Percentiles rank a stretch among this genome's conserved stretches.
phyloP scores from a whole-genome alignment of 1,284 basidiomycete genomes.

The Trichosporon sp. region DNA sequence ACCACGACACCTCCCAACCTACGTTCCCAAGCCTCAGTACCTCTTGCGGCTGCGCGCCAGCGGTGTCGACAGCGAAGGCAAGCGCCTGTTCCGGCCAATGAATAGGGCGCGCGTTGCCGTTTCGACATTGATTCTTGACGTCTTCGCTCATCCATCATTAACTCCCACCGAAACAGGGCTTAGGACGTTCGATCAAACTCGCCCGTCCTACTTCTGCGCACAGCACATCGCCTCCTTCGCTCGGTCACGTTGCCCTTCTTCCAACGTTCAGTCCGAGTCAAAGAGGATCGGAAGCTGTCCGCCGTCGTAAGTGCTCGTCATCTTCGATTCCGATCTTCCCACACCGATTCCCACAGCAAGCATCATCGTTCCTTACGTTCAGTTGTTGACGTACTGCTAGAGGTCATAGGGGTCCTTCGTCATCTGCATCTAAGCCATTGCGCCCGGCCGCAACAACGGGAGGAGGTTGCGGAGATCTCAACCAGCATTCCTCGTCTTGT shows the following conservation, averaged over 20 bases:
- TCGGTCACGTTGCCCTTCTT: background rate
- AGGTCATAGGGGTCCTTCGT: background rate
- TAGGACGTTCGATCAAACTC: background rate
- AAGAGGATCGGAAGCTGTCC: background rate
- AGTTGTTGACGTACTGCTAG: background rate
- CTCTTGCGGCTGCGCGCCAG: background rate
- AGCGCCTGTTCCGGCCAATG: background rate
- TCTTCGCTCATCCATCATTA: background rate
- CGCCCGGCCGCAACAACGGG: background rate
- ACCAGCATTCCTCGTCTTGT: background rate
- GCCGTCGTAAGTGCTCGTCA: background rate
- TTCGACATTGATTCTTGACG: background rate
- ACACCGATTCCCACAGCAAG: background rate
- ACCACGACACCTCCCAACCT: background rate
- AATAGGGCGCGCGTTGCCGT: background rate
- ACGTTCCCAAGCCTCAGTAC: background rate
- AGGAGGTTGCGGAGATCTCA: background rate
- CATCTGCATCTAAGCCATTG: background rate
- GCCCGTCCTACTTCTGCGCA: background rate
- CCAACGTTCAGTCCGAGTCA: background rate
- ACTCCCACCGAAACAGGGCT: background rate
- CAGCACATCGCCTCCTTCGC: background rate
- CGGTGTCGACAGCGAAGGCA: background rate
- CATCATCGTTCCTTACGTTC: background rate
- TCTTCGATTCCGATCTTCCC: background rate